Evolutionary conservation across 345 rosid species (phyloP).

Genomic region (Citrus reticulata): DNA sequence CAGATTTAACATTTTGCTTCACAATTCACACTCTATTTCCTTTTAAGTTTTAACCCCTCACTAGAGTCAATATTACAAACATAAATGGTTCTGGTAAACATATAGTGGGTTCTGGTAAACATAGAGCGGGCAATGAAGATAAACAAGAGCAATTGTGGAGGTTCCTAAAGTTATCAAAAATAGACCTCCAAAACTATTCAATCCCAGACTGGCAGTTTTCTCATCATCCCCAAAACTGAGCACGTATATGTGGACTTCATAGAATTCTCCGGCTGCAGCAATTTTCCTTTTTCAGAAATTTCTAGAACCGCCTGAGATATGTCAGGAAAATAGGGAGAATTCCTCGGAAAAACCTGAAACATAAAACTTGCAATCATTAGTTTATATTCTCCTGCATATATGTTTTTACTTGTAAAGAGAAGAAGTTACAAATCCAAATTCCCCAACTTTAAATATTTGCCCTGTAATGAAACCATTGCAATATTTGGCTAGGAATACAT

Average conservation of each 20-base stretch:
- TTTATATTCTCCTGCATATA: too few species aligned
- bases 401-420: too few species aligned
- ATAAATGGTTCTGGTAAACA: too few species aligned
- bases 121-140: background rate
- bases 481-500: slow-evolving; percentile 24
- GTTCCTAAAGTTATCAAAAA: slow-evolving; percentile 7
- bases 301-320: slow-evolving; percentile 20
- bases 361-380: background rate
- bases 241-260: slow-evolving; percentile 6
- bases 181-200: slow-evolving; percentile 12
- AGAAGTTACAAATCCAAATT: slow-evolving; percentile 19
- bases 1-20: too few species aligned
- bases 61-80: too few species aligned
- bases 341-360: slow-evolving; percentile 16
- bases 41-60: too few species aligned
- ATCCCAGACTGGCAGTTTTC: background rate
- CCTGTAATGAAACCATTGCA: slow-evolving; percentile 23
- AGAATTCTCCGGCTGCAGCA: slow-evolving; percentile 1
- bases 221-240: background rate
- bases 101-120: background rate
- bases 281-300: slow-evolving; percentile 10
- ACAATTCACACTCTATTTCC: too few species aligned
- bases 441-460: slow-evolving; percentile 15
- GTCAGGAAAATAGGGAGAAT: slow-evolving; percentile 14
- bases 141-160: background rate